These are phyloP conservation scores for Phytopythium sindhum DNA, from an alignment of 352 stramenopile species.

Conservation along the genomic window DNA sequence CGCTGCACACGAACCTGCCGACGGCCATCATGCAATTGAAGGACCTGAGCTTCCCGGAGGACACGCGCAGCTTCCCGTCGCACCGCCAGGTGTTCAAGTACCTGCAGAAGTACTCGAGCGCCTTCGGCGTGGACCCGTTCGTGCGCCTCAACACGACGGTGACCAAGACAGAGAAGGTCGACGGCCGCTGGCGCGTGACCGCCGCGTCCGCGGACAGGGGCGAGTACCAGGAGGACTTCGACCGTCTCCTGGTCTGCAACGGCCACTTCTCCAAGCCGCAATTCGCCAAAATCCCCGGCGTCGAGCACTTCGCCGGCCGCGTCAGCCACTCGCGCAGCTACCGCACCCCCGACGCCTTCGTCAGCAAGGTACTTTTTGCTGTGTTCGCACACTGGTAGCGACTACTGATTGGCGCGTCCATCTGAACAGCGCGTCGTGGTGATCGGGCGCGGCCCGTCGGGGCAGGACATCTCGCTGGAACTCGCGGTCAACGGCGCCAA, in stretches of 20 bases:
- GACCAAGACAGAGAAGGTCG: conserved; percentile 40
- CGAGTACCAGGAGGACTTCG: conserved; percentile 58
- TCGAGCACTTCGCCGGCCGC: conserved; percentile 42
- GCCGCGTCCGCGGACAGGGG: conserved; percentile 33
- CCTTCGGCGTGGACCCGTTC: conserved; percentile 48
- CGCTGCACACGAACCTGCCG: conserved; percentile 75
- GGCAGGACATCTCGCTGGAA: conserved; percentile 79
- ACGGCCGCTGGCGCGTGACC: conserved; percentile 32
- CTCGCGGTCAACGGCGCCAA: conserved; percentile 34
- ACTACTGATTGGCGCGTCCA: neutral
- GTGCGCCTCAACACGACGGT: conserved; percentile 52
- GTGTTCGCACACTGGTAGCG: neutral
- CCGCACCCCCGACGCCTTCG: conserved; percentile 38
- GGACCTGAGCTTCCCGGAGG: conserved; percentile 61
- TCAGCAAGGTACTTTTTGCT: conserved; percentile 29
- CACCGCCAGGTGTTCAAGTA: conserved; percentile 65
- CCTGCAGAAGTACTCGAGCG: conserved; percentile 57
- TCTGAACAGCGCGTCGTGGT: conserved; percentile 45
- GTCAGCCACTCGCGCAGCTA: conserved; percentile 58
- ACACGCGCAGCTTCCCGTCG: conserved; percentile 49
- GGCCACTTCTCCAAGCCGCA: conserved; percentile 70
- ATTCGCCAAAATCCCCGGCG: conserved; percentile 39
- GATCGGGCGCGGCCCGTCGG: conserved; percentile 64
- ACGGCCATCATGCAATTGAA: conserved; percentile 78
- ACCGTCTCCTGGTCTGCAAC: conserved; percentile 78